These are phyloP conservation scores for Talaromyces sp. DNA, from an alignment of 2,329 filamentous ascomycete genomes.

Conservation along the genomic window DNA sequence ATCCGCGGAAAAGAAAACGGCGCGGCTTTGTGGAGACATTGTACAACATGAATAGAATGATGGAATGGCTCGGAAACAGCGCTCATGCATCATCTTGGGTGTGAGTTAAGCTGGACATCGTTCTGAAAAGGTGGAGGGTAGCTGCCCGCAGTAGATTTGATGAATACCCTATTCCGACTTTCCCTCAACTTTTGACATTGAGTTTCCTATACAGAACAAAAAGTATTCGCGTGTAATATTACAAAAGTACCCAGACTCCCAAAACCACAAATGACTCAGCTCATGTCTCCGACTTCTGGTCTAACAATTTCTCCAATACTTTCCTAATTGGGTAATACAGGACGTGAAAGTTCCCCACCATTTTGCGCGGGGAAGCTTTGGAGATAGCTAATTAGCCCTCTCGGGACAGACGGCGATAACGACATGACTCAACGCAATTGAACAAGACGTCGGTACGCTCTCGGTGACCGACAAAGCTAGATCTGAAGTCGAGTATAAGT, in stretches of 20 bases:
- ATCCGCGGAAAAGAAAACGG: neutral
- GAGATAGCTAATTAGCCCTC: neutral
- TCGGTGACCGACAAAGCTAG: neutral
- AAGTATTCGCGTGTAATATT: neutral
- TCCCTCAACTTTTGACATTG: neutral
- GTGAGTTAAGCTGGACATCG: neutral
- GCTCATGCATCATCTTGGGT: neutral
- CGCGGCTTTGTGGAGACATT: neutral
- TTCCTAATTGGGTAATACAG: neutral
- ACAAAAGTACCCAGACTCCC: neutral
- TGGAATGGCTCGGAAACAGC: neutral
- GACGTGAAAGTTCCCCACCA: constrained; percentile 1
- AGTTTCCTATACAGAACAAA: neutral
- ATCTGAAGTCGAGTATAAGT: neutral
- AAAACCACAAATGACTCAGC: neutral
- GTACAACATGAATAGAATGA: neutral
- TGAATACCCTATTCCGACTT: neutral
- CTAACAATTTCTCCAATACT: neutral
- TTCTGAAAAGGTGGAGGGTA: neutral
- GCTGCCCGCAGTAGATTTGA: neutral
- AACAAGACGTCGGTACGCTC: neutral
- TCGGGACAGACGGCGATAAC: neutral
- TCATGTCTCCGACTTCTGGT: neutral
- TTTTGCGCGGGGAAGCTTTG: neutral
- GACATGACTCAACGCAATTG: neutral